Conservation (phyloP, 495 filamentous ascomycete genomes). For the Aspergillus sclerotioniger region DNA sequence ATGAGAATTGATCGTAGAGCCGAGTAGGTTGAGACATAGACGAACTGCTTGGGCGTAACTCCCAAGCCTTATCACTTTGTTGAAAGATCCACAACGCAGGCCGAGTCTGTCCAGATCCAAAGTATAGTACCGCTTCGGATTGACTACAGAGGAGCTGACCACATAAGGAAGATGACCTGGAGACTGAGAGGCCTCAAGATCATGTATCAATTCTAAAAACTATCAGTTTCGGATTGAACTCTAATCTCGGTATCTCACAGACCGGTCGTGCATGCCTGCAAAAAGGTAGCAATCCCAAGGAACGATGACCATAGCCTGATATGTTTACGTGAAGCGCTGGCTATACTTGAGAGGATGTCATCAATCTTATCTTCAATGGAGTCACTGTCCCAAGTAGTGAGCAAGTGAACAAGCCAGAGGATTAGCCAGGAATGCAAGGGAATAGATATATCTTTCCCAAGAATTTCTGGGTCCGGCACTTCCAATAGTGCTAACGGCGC, state of each 20-base stretch:
- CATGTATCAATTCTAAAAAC: constrained; percentile 35
- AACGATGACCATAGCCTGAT: constrained; percentile 28
- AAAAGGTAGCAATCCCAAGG: constrained; percentile 31
- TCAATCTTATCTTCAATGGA: constrained; percentile 30
- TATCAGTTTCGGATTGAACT: constrained; percentile 17
- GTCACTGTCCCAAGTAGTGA: constrained; percentile 25
- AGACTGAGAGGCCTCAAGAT: constrained; percentile 26
- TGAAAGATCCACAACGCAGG: constrained; percentile 31
- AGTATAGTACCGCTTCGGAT: constrained; percentile 27
- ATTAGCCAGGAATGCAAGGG: constrained; percentile 79
- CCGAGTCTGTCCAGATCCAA: constrained; percentile 33
- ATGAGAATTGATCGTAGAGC: constrained; percentile 15
- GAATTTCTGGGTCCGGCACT: constrained; percentile 34
- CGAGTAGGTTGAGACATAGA: constrained; percentile 28
- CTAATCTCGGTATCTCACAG: constrained; percentile 13
- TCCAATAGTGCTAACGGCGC: constrained; percentile 69
- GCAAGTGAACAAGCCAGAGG: constrained; percentile 37
- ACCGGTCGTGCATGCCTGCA: constrained; percentile 40
- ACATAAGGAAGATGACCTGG: constrained; percentile 4
- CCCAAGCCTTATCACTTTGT: constrained; percentile 24
- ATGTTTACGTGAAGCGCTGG: constrained; percentile 35
- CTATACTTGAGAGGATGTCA: constrained; percentile 32
- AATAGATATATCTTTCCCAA: constrained; percentile 50
- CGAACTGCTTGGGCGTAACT: constrained; percentile 25
- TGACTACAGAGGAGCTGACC: constrained; percentile 27